A percentile compares a stretch with the other conserved stretches of the same genome.
These are phyloP conservation scores for Penicillium sp. DNA, from an alignment of 2,329 filamentous ascomycete species.

Conservation along the genomic window DNA sequence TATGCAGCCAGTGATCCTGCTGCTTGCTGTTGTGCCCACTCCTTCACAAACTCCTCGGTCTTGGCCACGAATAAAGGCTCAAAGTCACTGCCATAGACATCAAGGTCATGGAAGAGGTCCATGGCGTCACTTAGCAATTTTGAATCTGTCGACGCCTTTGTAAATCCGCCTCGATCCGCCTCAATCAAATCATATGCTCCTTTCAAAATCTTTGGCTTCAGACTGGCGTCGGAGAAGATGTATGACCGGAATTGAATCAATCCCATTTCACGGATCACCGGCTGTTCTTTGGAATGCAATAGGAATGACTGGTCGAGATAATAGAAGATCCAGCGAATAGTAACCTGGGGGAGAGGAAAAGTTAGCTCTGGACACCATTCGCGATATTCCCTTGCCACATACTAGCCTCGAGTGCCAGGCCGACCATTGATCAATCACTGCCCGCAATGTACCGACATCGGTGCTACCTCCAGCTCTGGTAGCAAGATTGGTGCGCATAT, in stretches of 20 bases:
- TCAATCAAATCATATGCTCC: slow-evolving; percentile 76
- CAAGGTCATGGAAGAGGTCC: slow-evolving; percentile 79
- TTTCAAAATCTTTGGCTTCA: slow-evolving; percentile 56
- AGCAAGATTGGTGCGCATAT: slow-evolving; percentile 59
- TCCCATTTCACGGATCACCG: slow-evolving; percentile 77
- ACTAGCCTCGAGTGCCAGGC: slow-evolving; percentile 76
- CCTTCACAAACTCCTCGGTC: slow-evolving; percentile 65
- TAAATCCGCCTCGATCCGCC: slow-evolving; percentile 61
- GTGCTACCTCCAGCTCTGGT: slow-evolving; percentile 53
- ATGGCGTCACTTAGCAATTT: slow-evolving; percentile 70
- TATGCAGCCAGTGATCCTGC: slow-evolving; percentile 68
- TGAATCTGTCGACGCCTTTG: slow-evolving; percentile 56
- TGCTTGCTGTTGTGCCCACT: slow-evolving; percentile 67
- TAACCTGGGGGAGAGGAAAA: slow-evolving; percentile 51
- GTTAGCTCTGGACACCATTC: not conserved
- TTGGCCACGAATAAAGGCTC: slow-evolving; percentile 69
- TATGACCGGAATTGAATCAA: slow-evolving; percentile 69
- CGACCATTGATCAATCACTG: slow-evolving; percentile 64
- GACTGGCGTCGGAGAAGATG: slow-evolving; percentile 53
- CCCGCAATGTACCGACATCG: slow-evolving; percentile 63
- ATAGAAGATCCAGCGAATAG: slow-evolving; percentile 84
- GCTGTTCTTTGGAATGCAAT: slow-evolving; percentile 65
- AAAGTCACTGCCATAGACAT: slow-evolving; percentile 74
- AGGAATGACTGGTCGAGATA: slow-evolving; percentile 91
- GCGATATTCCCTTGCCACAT: slow-evolving; percentile 30